These are phyloP conservation scores for Arthrinium phaeospermum DNA, from an alignment of 2,329 filamentous ascomycete species.

Conservation along the genomic window DNA sequence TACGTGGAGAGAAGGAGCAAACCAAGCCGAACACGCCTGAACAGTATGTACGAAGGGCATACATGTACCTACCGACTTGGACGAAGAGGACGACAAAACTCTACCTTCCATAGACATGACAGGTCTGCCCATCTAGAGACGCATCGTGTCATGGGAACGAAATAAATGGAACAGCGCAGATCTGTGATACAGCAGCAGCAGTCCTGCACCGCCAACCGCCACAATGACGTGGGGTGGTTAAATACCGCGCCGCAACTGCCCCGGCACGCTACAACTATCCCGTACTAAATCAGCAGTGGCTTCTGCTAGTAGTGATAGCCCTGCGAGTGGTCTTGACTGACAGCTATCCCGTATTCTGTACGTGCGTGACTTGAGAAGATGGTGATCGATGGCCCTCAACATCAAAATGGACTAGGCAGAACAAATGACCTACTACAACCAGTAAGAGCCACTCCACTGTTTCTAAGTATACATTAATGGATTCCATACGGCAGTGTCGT, in stretches of 20 bases:
- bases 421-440: not conserved
- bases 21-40: not conserved
- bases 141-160: not conserved
- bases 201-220: not conserved
- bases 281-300: not conserved
- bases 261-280: not conserved
- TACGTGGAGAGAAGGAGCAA: not conserved
- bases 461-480: not conserved
- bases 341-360: not conserved
- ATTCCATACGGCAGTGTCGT: not conserved
- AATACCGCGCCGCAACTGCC: not conserved
- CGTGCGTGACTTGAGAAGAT: not conserved
- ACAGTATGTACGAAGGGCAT: not conserved
- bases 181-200: slow-evolving; percentile 3
- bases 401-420: too few species aligned
- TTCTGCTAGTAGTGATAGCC: not conserved
- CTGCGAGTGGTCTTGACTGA: not conserved
- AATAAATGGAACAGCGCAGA: not conserved
- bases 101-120: too few species aligned
- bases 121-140: not conserved
- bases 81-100: not conserved
- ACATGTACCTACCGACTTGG: not conserved
- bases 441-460: not conserved
- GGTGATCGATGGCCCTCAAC: not conserved
- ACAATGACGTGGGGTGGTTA: not conserved